Evolutionary conservation across 1,284 basidiomycete species (phyloP).

Genomic region (Apiotrichum mycotoxinovorans): DNA sequence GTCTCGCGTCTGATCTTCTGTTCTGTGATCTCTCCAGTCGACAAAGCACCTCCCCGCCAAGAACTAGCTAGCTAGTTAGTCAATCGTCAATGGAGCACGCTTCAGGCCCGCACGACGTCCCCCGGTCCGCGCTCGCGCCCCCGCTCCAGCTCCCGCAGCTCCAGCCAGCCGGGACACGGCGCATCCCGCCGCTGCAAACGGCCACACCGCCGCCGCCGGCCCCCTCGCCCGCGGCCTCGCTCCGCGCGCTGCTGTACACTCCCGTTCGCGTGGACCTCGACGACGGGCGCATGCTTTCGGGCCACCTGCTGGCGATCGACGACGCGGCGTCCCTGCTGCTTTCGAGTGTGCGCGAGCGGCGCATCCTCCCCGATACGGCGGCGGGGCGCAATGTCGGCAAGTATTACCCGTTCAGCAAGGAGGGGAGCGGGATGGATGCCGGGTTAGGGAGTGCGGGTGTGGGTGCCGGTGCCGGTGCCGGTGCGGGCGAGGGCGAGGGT

Average conservation of each 20-base stretch:
- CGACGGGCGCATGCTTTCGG: slow-evolving; percentile 12
- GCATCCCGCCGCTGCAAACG: neutral
- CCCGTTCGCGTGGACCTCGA: slow-evolving; percentile 5
- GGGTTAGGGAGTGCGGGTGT: neutral
- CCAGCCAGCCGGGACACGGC: neutral
- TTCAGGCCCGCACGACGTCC: neutral
- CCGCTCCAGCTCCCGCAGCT: neutral
- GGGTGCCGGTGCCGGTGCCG: neutral
- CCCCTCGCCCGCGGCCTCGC: slow-evolving; percentile 2
- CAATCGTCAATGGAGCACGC: no score
- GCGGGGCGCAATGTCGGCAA: slow-evolving; percentile 6
- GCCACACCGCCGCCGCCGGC: neutral
- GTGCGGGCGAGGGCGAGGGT: neutral
- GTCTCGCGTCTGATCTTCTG: no score
- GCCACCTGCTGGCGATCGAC: slow-evolving; percentile 14
- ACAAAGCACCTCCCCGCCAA: no score
- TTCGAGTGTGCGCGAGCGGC: slow-evolving; percentile 7
- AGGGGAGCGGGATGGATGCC: neutral
- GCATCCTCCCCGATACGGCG: neutral
- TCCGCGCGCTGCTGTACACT: slow-evolving; percentile 18
- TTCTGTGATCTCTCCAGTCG: no score
- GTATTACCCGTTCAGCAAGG: slow-evolving; percentile 15
- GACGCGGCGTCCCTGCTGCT: slow-evolving; percentile 11
- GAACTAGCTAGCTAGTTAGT: no score
- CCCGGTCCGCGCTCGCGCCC: neutral